Base-by-base conservation (phyloP, 331 rosid genomes). In the Quercus lobata region DNA sequence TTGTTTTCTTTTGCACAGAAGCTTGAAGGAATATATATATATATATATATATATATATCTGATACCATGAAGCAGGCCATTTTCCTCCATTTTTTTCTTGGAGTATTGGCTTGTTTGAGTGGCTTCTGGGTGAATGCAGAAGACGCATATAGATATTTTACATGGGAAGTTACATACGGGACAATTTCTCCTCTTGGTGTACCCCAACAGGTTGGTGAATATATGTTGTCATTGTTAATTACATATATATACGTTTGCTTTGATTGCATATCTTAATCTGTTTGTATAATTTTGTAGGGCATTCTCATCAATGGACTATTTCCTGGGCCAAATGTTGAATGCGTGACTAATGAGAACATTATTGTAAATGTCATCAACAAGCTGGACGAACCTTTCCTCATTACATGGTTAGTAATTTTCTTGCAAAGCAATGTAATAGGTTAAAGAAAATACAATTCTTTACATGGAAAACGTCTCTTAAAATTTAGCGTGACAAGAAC, bases 291-390 rank as follows among this genome's bases (percentile, higher is more conserved):
- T 52, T 69, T 60, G 30, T 82, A 94, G 98, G 97, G 86, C 2
- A 94, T 92, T 77, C 97, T 92, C 63, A 91, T 94, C 55, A 94
- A 91, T 69, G 97, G 97, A 17, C 89, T 92, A 79, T 92, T 91
- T 70, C 98, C 98, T 4, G 97, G 97, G 21, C 98, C 98, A 11
- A 88, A 77, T 10, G 75, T 94, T 52, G 97, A 94, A 0, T 87
- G 89, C 54, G 88, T 87, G 46, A 94, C 98, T 8, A 94, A 94
- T 80, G 91, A 92, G 72, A 94, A 91, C 58, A 85, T 94, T 29
- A 5, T 92, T 25, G 82, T 94, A 1, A 80, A 86, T 83, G 94
- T 92, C 72, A 83, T 86, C 57, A 94, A 94, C 77, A 89, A 90
- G 84, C 73, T 94, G 22, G 97, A 91, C 1, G 97, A 91, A 49